Evolutionary conservation across 1,284 basidiomycete species (phyloP), one percentile per base, ranked within the genome.

Genomic region (Polyporus tsugae): DNA sequence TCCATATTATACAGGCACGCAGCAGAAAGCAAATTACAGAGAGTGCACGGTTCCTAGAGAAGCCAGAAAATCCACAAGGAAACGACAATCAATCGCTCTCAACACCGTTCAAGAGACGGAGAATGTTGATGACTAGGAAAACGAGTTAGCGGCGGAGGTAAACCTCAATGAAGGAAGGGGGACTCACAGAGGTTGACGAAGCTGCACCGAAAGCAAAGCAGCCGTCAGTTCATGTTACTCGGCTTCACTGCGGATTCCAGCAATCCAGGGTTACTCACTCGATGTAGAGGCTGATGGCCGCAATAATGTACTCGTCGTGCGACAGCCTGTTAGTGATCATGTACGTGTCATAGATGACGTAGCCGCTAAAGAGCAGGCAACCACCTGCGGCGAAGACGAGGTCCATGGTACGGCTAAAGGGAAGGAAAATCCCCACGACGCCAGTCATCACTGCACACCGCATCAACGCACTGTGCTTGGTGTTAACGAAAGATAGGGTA

Each of bases 231-330:
- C 29, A 13, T 0, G 39, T 13, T 0, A 53, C 75, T n/a, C 88
- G 89, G 6, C 22, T n/a, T n/a, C n/a, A n/a, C n/a, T n/a, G n/a
- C n/a, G n/a, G n/a, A n/a, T n/a, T n/a, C 63, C 11, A 36, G 15
- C 25, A 65, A 71, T 62, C n/a, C 49, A 39, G 65, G 66, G 29
- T 61, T 17, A 86, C 87, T 73, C 78, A 92, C 91, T 96, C 94
- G 67, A 96, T 91, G 80, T 96, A 97, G 46, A 97, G 88, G 73
- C 89, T 92, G 78, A 97, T 91, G 58, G 92, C 86, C 60, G 91
- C 95, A 82, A 95, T 83, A 70, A 96, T 95, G 81, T 88, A 96
- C 78, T 97, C 95, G 72, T 96, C 95, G 0, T 94, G 93, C 15
- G 91, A 93, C 42, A 96, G 82, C 65, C 89, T 87, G 71, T 87